Conservation (phyloP, 768 basidiomycete species). For the Flagelloscypha sp. region DNA sequence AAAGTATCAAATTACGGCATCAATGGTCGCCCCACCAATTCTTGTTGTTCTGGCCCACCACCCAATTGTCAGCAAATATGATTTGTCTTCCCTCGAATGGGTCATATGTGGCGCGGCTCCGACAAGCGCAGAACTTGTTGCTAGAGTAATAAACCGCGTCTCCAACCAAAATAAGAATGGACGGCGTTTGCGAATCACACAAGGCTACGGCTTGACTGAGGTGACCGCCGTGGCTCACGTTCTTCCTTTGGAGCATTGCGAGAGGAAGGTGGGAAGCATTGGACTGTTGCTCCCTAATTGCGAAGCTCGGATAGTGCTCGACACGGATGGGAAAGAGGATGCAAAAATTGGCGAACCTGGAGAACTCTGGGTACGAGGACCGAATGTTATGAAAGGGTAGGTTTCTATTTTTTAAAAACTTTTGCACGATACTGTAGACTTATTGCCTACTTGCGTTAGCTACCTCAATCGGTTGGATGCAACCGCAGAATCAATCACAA, state of each 20-base stretch:
- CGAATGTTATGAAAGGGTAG: conserved; percentile 68
- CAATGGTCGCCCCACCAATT: conserved; percentile 77
- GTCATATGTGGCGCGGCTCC: conserved; percentile 79
- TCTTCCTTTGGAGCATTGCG: conserved; percentile 33
- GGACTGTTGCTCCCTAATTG: conserved; percentile 70
- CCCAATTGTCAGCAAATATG: conserved; percentile 57
- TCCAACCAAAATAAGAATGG: too few relatives aligned
- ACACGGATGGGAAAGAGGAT: conserved; percentile 44
- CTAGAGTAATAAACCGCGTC: conserved; percentile 33
- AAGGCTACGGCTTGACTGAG: conserved; percentile 25
- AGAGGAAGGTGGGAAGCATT: conserved; percentile 52
- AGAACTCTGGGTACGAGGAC: conserved; percentile 78
- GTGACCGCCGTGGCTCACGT: conserved; percentile 35
- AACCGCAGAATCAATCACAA: conserved; percentile 59
- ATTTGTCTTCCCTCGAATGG: conserved; percentile 49
- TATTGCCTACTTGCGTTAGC: conserved; percentile 26
- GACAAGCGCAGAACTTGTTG: conserved; percentile 53
- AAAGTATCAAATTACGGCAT: conserved; percentile 49
- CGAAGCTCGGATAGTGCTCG: conserved; percentile 62
- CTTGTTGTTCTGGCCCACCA: conserved; percentile 66
- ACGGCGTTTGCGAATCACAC: conserved; percentile 3
- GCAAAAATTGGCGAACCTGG: conserved; percentile 52
- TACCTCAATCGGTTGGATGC: conserved; percentile 69
- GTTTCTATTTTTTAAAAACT: neutral
- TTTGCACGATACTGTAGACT: neutral